Conservation (phyloP, 306 rosid species). For the Crataegus laevigata region DNA sequence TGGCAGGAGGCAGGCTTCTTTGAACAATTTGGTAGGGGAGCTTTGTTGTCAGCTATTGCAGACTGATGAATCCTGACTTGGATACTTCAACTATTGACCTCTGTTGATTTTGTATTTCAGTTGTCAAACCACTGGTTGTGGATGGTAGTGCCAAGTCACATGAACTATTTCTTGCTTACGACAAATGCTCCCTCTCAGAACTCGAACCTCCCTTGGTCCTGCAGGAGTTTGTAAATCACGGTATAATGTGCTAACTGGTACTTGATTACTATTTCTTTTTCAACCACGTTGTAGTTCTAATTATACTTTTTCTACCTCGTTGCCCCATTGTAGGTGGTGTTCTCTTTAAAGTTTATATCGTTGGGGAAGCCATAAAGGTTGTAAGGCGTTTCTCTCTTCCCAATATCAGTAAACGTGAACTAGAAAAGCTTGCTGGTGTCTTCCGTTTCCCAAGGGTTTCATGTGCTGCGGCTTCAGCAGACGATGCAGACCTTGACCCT, state of each 20-base stretch:
- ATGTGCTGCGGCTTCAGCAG: conserved; percentile 95
- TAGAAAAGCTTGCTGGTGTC: conserved; percentile 54
- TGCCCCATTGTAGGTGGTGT: conserved; percentile 57
- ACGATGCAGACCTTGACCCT: conserved; percentile 89
- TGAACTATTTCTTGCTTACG: conserved; percentile 73
- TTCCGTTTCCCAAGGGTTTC: conserved; percentile 82
- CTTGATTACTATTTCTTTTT: background rate
- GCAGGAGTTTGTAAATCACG: conserved; percentile 93
- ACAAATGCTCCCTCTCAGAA: conserved; percentile 65
- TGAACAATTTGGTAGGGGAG: background rate
- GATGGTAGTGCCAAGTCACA: conserved; percentile 91
- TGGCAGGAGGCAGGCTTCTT: background rate
- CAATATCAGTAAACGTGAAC: conserved; percentile 63
- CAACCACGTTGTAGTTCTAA: background rate
- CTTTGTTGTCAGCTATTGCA: background rate
- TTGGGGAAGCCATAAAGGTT: conserved; percentile 85
- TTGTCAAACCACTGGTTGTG: conserved; percentile 81
- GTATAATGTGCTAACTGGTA: conserved; percentile 25
- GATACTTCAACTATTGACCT: background rate
- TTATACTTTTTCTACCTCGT: background rate
- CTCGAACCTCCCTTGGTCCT: conserved; percentile 89
- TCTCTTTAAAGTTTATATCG: conserved; percentile 73
- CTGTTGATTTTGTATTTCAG: conserved; percentile 22
- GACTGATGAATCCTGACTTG: background rate
- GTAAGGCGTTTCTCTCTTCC: conserved; percentile 91